Conservation (phyloP, 352 stramenopile species). For the Pythium monospermum region DNA sequence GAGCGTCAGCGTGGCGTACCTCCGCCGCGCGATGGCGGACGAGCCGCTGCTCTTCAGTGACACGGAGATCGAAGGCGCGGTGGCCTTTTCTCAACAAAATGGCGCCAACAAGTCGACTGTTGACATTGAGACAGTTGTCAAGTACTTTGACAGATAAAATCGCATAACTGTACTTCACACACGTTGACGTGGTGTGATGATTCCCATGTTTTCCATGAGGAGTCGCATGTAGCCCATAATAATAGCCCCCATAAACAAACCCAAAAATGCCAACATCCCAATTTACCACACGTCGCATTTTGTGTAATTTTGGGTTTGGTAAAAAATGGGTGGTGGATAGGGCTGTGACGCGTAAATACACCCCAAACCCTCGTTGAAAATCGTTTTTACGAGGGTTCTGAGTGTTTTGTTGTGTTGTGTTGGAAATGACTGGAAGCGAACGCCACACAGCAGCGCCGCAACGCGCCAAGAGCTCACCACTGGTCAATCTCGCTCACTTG, state of each 20-base stretch:
- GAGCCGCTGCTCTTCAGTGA: constrained; percentile 79
- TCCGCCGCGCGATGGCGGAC: constrained; percentile 60
- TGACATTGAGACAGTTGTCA: constrained; percentile 51
- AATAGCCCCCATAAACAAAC: constrained; percentile 6
- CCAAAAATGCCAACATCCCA: neutral
- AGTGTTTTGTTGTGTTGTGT: too few species aligned
- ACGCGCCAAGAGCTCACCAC: too few species aligned
- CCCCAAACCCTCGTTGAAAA: neutral
- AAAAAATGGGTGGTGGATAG: constrained; percentile 26
- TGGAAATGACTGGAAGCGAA: constrained; percentile 27
- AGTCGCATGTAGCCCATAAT: neutral
- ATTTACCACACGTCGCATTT: constrained; percentile 12
- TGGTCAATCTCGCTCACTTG: constrained; percentile 12
- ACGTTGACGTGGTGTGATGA: too few species aligned
- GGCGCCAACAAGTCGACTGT: constrained; percentile 32
- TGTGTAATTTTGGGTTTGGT: constrained; percentile 8
- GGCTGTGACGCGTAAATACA: constrained; percentile 19
- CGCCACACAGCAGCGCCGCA: neutral
- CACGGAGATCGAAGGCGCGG: constrained; percentile 53
- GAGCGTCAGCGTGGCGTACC: constrained; percentile 47
- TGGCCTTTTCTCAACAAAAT: constrained; percentile 42
- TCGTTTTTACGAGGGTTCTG: too few species aligned
- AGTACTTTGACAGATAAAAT: constrained; percentile 55
- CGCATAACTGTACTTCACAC: too few species aligned
- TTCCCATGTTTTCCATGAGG: neutral